Evolutionary conservation across 306 rosid species (phyloP), one percentile per base, ranked within the genome.

Genomic region (Albizia julibrissin): DNA sequence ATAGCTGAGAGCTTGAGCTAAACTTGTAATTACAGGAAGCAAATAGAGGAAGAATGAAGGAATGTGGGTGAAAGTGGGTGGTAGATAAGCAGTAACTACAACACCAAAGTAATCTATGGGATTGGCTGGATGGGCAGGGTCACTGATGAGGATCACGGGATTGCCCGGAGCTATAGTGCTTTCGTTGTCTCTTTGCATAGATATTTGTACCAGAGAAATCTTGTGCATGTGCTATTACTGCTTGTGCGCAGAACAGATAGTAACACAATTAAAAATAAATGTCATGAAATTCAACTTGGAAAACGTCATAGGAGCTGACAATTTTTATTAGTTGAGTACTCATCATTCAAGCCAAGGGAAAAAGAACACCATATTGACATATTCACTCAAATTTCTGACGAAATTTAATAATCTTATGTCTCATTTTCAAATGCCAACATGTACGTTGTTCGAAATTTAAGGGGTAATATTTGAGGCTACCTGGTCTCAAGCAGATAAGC

Each of bases 141-240:
- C 66, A 83, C 49, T 77, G 80, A 82, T 86, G 72, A 69, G 67
- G 22, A 61, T 91, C 95, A 91, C 90, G 95, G 87, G 91, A 49
- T 69, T 74, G 76, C 78, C 77, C 58, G 80, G 70, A 69, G 22
- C 5, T 75, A 54, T 24, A 52, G 77, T 69, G 77, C 67, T 42
- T 77, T 19, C 2, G 8, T 74, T 79, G 62, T 82, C 77, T 77
- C 87, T 91, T 33, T 87, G 81, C 90, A 79, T 27, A 81, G 88
- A 47, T 71, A 78, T 80, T 83, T 75, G 72, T 77, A 67, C 39
- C 11, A 69, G 1, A n/a, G 37, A 44, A 24, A 24, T 71, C 33
- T 18, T 7, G 34, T 24, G 75, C 58, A 24, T 22, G 58, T 22
- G 1, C 58, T 15, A 6, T 11, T 11, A 13, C 34, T 11, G 54